Conservation (phyloP, 208 protist genomes). For the Wallacemonas sp. region DNA sequence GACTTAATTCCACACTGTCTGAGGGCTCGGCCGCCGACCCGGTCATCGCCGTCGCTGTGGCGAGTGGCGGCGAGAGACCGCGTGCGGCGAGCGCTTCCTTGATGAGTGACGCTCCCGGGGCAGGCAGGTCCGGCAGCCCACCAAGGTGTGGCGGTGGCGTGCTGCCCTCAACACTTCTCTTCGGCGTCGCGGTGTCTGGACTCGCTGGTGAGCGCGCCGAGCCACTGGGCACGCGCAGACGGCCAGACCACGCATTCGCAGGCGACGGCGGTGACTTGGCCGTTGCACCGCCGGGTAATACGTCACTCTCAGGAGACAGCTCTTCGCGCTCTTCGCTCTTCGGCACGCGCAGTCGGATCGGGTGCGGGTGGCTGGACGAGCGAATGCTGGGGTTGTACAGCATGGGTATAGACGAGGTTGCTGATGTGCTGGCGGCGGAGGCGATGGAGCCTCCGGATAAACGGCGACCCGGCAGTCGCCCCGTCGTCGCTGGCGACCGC, state of each 20-base stretch:
- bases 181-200: not conserved
- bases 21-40: not conserved
- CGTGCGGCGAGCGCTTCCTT: constrained; percentile 2
- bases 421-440: not conserved
- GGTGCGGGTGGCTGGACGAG: constrained; percentile 13
- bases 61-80: not conserved
- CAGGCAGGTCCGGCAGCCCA: not conserved
- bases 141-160: too few relatives aligned
- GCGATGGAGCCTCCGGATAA: not conserved
- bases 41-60: not conserved
- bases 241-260: not conserved
- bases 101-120: not conserved
- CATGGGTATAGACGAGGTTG: not conserved
- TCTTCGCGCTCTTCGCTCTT: constrained; percentile 7
- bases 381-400: constrained; percentile 35
- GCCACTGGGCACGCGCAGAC: not conserved
- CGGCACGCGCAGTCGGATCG: constrained; percentile 20
- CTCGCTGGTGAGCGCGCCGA: not conserved
- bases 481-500: not conserved
- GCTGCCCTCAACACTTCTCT: too few relatives aligned
- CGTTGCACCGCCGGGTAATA: not conserved
- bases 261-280: not conserved
- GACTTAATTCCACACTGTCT: constrained; percentile 1
- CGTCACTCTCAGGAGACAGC: not conserved
- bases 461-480: not conserved